phyloP scores from a whole-genome alignment of 2,329 filamentous ascomycete genomes.

The Colletotrichum sp. region DNA sequence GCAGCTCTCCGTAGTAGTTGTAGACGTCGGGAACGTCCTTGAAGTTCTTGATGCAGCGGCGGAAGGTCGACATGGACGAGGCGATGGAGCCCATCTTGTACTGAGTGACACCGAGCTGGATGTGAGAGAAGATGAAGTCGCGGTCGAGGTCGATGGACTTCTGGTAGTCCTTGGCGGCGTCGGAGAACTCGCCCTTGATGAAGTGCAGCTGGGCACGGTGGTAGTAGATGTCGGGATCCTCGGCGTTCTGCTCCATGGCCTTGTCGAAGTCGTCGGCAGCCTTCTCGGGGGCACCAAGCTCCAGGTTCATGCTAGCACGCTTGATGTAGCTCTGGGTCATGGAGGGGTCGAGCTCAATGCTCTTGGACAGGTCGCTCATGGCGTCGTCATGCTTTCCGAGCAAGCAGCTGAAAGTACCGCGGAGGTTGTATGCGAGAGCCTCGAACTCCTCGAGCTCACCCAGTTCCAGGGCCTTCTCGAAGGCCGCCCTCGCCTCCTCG shows the following conservation, averaged over 20 bases:
- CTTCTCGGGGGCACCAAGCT: slow-evolving; percentile 86
- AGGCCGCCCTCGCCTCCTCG: slow-evolving; percentile 83
- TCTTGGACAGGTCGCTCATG: slow-evolving; percentile 86
- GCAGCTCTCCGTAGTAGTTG: slow-evolving; percentile 98
- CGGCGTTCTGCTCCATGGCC: slow-evolving; percentile 82
- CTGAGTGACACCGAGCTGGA: slow-evolving; percentile 97
- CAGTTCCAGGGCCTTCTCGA: slow-evolving; percentile 86
- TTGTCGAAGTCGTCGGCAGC: slow-evolving; percentile 87
- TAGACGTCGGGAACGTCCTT: slow-evolving; percentile 96
- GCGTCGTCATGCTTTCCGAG: slow-evolving; percentile 86
- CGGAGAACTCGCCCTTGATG: slow-evolving; percentile 91
- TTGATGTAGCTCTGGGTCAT: slow-evolving; percentile 99
- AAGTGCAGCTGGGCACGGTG: slow-evolving; percentile 98
- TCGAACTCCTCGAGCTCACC: slow-evolving; percentile 82
- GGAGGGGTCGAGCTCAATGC: slow-evolving; percentile 84
- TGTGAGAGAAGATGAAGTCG: slow-evolving; percentile 98
- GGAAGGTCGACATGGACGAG: slow-evolving; percentile 98
- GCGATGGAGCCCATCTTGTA: slow-evolving; percentile 99
- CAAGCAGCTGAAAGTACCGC: slow-evolving; percentile 93
- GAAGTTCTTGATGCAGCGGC: slow-evolving; percentile 98
- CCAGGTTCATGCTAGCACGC: slow-evolving; percentile 95
- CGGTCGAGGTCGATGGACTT: slow-evolving; percentile 97
- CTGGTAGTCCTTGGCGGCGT: slow-evolving; percentile 98
- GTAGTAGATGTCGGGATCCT: slow-evolving; percentile 98
- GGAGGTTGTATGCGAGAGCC: slow-evolving; percentile 93